Evolutionary conservation across 306 rosid species (phyloP), one percentile per base, ranked within the genome.

Genomic region (Vachellia pachyceras): DNA sequence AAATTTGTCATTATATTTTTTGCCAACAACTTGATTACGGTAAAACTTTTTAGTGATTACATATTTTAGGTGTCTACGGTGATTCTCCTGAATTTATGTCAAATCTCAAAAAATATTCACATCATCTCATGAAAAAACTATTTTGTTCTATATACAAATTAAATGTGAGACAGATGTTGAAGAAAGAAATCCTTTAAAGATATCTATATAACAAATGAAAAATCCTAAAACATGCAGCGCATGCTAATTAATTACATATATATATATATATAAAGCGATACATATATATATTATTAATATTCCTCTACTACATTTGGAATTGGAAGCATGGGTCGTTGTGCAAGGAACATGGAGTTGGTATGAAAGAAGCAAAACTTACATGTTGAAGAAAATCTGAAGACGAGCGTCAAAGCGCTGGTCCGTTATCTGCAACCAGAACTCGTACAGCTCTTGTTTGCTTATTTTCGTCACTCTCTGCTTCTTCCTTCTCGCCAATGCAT

Each of bases 371-470:
- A 69, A n/a, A 10, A 72, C 88, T 79, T 74, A 93, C 98, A 95
- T 95, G 88, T 95, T 97, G 61, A 95, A 95, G 91, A 95, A 95
- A 60, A 95, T 91, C 78, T 95, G 99, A 74, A 95, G 97, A 6
- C 99, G 95, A n/a, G 96, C 97, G 77, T 95, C 99, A 37, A 95
- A 95, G 77, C 98, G 93, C 75, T 89, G 94, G 82, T 93, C 94
- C 1, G 99, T 93, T 84, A 95, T 89, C 84, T 93, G 97, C 84
- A 89, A 60, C 99, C 99, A 95, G 73, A 89, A 93, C 1, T 93
- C 92, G 45, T 60, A 86, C 76, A 95, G 82, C 83, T 95, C 99
- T 65, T 91, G 92, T 46, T 83, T 82, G 39, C 85, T 89, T 49
- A 95, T 86, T 49, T 82, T 89, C 18, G 75, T 77, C 25, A 90